Evolutionary conservation across 495 filamentous ascomycete genomes (phyloP).

Genomic region (Rhizodiscina lignyota): DNA sequence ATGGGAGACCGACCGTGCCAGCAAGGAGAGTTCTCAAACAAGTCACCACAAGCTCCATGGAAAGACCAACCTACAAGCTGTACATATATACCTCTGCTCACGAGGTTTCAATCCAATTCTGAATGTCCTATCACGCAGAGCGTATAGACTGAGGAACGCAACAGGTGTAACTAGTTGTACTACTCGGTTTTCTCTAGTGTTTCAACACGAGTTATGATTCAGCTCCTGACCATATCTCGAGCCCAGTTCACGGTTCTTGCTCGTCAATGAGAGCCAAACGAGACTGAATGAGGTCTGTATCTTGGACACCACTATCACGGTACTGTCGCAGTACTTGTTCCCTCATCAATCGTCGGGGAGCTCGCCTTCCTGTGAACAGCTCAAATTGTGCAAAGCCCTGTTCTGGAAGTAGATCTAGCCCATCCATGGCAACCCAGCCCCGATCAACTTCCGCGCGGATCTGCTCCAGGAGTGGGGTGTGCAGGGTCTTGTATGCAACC

Average conservation of each 20-base stretch:
- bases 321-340: slow-evolving; percentile 41
- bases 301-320: slow-evolving; percentile 8
- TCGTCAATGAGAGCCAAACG: neutral
- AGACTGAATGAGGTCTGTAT: neutral
- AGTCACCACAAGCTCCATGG: too few species aligned
- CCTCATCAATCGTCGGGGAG: slow-evolving; percentile 58
- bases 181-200: too few species aligned
- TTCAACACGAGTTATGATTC: too few species aligned
- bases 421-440: slow-evolving; percentile 66
- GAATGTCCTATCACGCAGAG: too few species aligned
- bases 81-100: too few species aligned
- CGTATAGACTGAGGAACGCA: too few species aligned
- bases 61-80: too few species aligned
- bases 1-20: too few species aligned
- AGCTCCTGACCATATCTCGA: too few species aligned
- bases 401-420: slow-evolving; percentile 61
- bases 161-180: too few species aligned
- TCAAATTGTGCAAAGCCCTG: slow-evolving; percentile 76
- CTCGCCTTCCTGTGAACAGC: slow-evolving; percentile 66
- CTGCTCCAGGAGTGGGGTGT: slow-evolving; percentile 55
- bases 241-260: neutral
- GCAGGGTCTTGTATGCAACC: slow-evolving; percentile 58
- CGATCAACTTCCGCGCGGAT: slow-evolving; percentile 43
- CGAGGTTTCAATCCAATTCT: too few species aligned
- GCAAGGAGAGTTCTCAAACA: too few species aligned